Evolutionary conservation across 2,329 filamentous ascomycete genomes (phyloP).

Genomic region (Penicillium rolfsii): DNA sequence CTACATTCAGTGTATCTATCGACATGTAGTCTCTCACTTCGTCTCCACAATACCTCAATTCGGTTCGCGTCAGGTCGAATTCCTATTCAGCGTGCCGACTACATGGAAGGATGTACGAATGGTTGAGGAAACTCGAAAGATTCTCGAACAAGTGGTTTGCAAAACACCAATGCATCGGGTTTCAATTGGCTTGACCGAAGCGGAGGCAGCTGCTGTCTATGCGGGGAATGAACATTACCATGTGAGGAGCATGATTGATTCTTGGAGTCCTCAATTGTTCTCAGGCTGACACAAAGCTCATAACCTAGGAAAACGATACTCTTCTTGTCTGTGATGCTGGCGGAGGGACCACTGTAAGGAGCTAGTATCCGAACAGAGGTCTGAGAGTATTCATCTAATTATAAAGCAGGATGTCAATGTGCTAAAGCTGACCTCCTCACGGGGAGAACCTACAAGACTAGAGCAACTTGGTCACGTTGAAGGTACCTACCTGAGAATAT

Average conservation of each 20-base stretch:
- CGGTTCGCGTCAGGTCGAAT: constrained; percentile 38
- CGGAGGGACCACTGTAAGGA: constrained; percentile 49
- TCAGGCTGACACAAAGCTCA: background rate
- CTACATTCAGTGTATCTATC: constrained; percentile 40
- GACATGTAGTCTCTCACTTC: constrained; percentile 36
- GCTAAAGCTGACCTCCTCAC: constrained; percentile 31
- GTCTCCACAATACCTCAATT: constrained; percentile 33
- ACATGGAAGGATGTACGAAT: constrained; percentile 47
- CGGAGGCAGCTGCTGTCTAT: constrained; percentile 58
- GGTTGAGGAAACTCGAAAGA: constrained; percentile 38
- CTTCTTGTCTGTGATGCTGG: constrained; percentile 57
- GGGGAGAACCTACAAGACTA: constrained; percentile 30
- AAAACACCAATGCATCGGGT: constrained; percentile 41
- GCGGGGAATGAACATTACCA: constrained; percentile 41
- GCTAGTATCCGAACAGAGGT: too few species aligned
- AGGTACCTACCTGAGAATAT: constrained; percentile 14
- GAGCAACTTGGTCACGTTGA: constrained; percentile 33
- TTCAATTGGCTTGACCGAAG: constrained; percentile 55
- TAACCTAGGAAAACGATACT: constrained; percentile 44
- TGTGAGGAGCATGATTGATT: constrained; percentile 2
- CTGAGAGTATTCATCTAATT: background rate
- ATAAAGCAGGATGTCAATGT: constrained; percentile 35
- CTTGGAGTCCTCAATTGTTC: background rate
- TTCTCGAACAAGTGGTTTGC: constrained; percentile 38
- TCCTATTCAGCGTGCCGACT: constrained; percentile 49